A percentile compares a stretch with the other conserved stretches of the same genome.
Evolutionary conservation across 805 yeast genomes (phyloP).

Genomic region (Saccharomycopsis fodiens): DNA sequence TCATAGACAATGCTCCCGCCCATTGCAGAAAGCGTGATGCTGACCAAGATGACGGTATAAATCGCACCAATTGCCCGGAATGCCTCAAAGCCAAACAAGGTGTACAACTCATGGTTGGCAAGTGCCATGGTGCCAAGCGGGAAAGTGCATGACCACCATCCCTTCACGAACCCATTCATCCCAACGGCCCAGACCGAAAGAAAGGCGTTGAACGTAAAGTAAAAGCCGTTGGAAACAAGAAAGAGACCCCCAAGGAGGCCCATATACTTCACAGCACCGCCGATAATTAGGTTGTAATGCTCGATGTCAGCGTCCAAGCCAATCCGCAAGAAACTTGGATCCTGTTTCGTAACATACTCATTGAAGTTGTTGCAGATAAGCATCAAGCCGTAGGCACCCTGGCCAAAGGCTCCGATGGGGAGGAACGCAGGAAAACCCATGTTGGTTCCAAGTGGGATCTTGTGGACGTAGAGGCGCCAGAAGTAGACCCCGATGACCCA

Average conservation of each 20-base stretch:
- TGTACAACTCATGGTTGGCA: constrained; percentile 46
- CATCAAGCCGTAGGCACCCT: constrained; percentile 66
- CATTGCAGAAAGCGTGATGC: constrained; percentile 39
- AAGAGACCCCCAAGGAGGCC: constrained; percentile 37
- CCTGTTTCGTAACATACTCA: constrained; percentile 20
- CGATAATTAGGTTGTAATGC: constrained; percentile 26
- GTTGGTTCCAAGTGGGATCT: constrained; percentile 45
- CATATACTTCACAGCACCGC: constrained; percentile 22
- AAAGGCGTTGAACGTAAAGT: constrained; percentile 41
- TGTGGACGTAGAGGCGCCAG: constrained; percentile 49
- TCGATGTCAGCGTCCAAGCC: constrained; percentile 9
- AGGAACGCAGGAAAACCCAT: constrained; percentile 61
- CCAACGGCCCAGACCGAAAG: constrained; percentile 29
- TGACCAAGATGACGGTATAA: constrained; percentile 46
- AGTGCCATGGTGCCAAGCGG: constrained; percentile 80
- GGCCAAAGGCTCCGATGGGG: constrained; percentile 82
- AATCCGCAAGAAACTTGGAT: constrained; percentile 19
- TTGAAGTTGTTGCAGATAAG: constrained; percentile 41
- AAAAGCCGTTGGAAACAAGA: constrained; percentile 49
- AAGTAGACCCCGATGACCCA: constrained; percentile 49
- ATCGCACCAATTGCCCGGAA: constrained; percentile 58
- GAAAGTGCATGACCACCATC: constrained; percentile 85
- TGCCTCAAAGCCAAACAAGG: constrained; percentile 40
- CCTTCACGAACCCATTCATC: constrained; percentile 35
- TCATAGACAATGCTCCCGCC: constrained; percentile 28